phyloP scores from a whole-genome alignment of 805 yeast genomes.

The Schwanniomyces yamadae region DNA sequence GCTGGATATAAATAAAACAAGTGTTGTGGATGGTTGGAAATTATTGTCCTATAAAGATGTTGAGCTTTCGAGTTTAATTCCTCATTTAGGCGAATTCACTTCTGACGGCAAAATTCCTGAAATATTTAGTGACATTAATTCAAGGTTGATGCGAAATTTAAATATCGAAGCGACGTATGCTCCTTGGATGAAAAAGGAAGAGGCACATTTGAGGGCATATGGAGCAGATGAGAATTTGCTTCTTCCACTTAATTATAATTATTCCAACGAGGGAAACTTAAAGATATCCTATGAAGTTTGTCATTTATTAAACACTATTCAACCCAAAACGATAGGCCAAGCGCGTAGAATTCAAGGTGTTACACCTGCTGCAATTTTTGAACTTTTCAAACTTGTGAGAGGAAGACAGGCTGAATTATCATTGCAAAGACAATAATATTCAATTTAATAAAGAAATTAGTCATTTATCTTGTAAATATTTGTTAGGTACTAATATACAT shows the following conservation, averaged over 20 bases:
- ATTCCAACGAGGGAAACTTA: constrained; percentile 48
- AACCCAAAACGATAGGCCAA: constrained; percentile 91
- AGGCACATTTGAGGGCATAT: constrained; percentile 69
- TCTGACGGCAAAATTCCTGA: constrained; percentile 22
- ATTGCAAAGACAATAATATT: constrained; percentile 11
- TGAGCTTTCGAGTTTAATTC: constrained; percentile 26
- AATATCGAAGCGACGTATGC: constrained; percentile 81
- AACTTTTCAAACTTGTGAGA: constrained; percentile 58
- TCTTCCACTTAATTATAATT: constrained; percentile 70
- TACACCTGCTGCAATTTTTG: constrained; percentile 89
- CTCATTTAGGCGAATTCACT: constrained; percentile 22
- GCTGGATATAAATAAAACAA: constrained; percentile 46
- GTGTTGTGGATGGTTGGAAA: constrained; percentile 60
- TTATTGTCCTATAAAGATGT: constrained; percentile 57
- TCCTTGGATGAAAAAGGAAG: constrained; percentile 75
- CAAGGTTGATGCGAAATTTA: constrained; percentile 56
- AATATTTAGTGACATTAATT: constrained; percentile 20
- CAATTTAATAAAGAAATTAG: not conserved
- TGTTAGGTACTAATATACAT: constrained; percentile 7
- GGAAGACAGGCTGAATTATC: constrained; percentile 25
- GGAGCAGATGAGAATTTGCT: constrained; percentile 75
- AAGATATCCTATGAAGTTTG: constrained; percentile 75
- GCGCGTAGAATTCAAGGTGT: constrained; percentile 94
- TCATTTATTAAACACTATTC: constrained; percentile 62
- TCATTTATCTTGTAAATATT: constrained; percentile 21